Evolutionary conservation across 495 filamentous ascomycete species (phyloP), one percentile per base, ranked within the genome.

Genomic region (Amorphotheca resinae): DNA sequence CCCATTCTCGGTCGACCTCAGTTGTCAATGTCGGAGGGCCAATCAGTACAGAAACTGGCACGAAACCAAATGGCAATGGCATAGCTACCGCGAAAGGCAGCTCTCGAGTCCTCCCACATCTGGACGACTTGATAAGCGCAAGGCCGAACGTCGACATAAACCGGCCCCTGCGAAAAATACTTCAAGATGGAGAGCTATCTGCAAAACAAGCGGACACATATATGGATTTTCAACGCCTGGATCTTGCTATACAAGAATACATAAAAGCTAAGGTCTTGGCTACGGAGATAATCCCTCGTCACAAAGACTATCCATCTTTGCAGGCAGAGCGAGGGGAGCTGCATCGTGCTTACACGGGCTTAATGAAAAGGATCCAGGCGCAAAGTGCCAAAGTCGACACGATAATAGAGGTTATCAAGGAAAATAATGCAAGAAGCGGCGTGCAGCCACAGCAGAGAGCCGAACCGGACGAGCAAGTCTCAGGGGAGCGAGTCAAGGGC

Each of bases 211-310:
- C 76, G 9, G 66, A 64, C 18, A 68, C 68, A 9, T 57, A 59
- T 31, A 55, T 68, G 34, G 66, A 73, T 25, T 75, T 78, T 50
- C 55, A 60, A 9, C 58, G 67, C n/a, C 65, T 63, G 4, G 70
- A 73, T 41, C 28, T 69, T 16, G 72, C 69, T 6, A 53, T 74
- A 6, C 62, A 66, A 20, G 84, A 94, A 35, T 96, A 84, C 59
- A 69, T 95, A 38, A 74, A 79, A 31, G 80, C 88, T 18, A 84
- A 70, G 33, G 79, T 84, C 35, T 79, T 96, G 45, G 68, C 81
- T 25, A 67, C 83, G 17, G 72, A 88, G 30, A 64, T 79, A 25
- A 79, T 94, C 25, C 87, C 86, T 7, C 65, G 66, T 25, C 78
- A 87, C 48, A 75, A 73, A 38, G 80, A 84, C 23, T 85, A 72